Evolutionary conservation across 169 alveolate genomes (phyloP), one percentile per base, ranked within the genome.

Genomic region (Babesia ovis): DNA sequence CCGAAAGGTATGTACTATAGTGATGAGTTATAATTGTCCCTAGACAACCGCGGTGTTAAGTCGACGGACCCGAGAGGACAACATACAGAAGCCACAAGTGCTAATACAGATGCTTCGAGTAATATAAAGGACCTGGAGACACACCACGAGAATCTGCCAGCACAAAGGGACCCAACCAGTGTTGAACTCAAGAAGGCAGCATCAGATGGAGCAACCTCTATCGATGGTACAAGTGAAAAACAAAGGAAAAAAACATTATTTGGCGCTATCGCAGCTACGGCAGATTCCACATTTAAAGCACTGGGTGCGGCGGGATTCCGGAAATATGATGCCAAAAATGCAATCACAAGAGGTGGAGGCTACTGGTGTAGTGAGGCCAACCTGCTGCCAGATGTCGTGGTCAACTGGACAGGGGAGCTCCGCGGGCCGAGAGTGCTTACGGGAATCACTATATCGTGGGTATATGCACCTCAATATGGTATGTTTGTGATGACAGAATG

Each of bases 321-420:
- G 35, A 85, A 89, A 58, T 89, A 89, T 43, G 93, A 82, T 27
- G 93, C 93, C 3, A 79, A 75, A 12, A 89, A 89, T 68, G 93
- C 93, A 9, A 23, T 84, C 39, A 89, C 93, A 11, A 54, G 80
- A 43, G 91, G 91, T 31, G 85, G 90, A 39, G 91, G 91, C 29
- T 89, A 89, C 51, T 89, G 93, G 93, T 84, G 91, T 57, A 82
- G 91, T 31, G 91, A 89, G 53, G 86, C 83, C 31, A 84, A 89
- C 72, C 68, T 85, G 69, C 60, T 68, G 74, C 68, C 76, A 41
- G 88, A 82, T 64, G 68, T 73, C 29, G 75, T 68, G 18, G 81
- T 89, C 41, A 54, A 83, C 18, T 89, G 84, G 91, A 84, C 85
- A 25, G 86, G 83, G 69, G 51, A 83, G 48, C 77, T 89, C 48